Base-by-base conservation (phyloP, 164 flowering plant species). In the Aristolochia fimbriata region DNA sequence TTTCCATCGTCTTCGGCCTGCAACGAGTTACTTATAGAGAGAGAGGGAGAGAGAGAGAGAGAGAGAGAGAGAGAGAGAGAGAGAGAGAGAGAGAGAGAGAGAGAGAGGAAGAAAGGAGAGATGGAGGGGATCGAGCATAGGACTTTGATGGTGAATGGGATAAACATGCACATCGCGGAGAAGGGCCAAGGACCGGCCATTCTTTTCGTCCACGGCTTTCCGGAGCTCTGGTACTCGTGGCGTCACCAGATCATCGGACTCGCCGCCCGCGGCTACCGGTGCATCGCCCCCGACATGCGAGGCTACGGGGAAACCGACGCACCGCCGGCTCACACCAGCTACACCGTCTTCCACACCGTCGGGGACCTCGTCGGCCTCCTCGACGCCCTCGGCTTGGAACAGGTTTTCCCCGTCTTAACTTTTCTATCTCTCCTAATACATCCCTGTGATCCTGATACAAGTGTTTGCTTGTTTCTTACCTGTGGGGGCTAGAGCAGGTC, bases 351-450 rank as follows among this genome's bases (percentile, higher is more conserved):
- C 50, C 78, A 82, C 55, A 59, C 82, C 2, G 83, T 83, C 16
- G 97, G 88, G 6, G 97, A 85, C 51, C 63, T 87, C 27, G 61
- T 85, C 15, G 88, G 70, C 2, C 79, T 90, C 14, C 59, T 89
- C 20, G 86, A 87, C 60, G 63, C 67, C 3, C 73, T 86, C 16
- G 89, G 69, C 69, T 53, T 65, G 51, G 61, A 66, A 15, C 60
- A 80, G 77, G 97, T 84, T 30, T 84, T 0, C 4, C 52, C 8
- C 4, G 0, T 5, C 15, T 48, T 48, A 13, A 2, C 2, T 49
- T 49, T 49, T 49, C 0, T 2, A 15, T 4, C 1, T 37, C 43
- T 10, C 43, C 8, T 3, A 2, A 2, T 5, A 27, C 30, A 27
- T 27, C 30, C 8, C 8, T 7, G 43, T 37, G 43, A 37, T 37